phyloP scores from a whole-genome alignment of 345 rosid species.

The Melastoma malabathricum region DNA sequence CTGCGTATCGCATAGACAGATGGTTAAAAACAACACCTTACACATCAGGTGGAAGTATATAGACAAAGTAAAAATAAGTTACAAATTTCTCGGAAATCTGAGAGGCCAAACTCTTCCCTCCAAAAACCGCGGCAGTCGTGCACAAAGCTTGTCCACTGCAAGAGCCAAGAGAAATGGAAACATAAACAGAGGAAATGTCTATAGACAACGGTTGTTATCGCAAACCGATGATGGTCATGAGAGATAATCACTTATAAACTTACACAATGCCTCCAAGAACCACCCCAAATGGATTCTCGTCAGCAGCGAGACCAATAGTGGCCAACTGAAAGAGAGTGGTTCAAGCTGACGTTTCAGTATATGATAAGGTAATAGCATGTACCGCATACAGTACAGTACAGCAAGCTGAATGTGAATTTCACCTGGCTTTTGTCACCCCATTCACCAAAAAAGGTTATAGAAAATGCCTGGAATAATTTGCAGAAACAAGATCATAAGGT shows the following conservation, averaged over 20 bases:
- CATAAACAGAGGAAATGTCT: too few species aligned
- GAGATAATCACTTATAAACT: constrained; percentile 11
- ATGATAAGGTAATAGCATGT: too few species aligned
- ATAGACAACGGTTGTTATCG: too few species aligned
- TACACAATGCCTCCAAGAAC: constrained; percentile 80
- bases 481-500: constrained; percentile 5
- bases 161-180: constrained; percentile 4
- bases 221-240: too few species aligned
- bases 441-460: constrained; percentile 90
- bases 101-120: constrained; percentile 95
- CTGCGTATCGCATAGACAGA: constrained; percentile 30
- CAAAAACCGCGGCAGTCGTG: constrained; percentile 82
- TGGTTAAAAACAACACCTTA: neutral
- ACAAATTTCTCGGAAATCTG: constrained; percentile 88
- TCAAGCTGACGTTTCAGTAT: neutral
- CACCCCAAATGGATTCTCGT: constrained; percentile 80
- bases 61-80: constrained; percentile 4
- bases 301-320: constrained; percentile 24
- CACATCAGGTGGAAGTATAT: neutral
- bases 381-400: neutral
- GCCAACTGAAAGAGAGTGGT: constrained; percentile 6
- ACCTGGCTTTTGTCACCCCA: constrained; percentile 99
- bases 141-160: constrained; percentile 83
- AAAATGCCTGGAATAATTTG: constrained; percentile 51
- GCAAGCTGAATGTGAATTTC: neutral